Evolutionary conservation across 768 basidiomycete genomes (phyloP).

Genomic region (Krasilnikovozyma curviuscula): DNA sequence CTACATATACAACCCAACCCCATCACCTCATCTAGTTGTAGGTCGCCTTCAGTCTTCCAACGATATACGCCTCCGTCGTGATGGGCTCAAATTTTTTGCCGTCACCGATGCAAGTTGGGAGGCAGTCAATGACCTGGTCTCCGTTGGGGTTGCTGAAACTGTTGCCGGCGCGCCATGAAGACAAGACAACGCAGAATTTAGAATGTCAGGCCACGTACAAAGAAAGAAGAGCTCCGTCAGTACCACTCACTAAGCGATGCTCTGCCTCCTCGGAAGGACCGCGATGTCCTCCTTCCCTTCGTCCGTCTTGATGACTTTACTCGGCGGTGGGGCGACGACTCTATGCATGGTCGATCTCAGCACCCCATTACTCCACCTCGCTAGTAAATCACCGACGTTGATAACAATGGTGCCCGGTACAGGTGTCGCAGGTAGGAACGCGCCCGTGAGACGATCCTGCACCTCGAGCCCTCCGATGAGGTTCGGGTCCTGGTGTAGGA

Average conservation of each 20-base stretch:
- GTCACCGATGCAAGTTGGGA: slow-evolving; percentile 41
- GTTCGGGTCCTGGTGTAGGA: slow-evolving; percentile 70
- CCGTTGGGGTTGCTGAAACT: no score
- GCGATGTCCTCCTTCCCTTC: slow-evolving; percentile 37
- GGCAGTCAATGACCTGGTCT: slow-evolving; percentile 44
- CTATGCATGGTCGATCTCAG: slow-evolving; percentile 43
- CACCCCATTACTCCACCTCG: slow-evolving; percentile 25
- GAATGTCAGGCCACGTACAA: neutral
- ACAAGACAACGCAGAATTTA: no score
- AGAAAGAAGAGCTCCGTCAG: neutral
- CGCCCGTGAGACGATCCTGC: slow-evolving; percentile 54
- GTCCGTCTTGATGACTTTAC: slow-evolving; percentile 26
- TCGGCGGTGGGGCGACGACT: slow-evolving; percentile 51
- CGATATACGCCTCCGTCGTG: slow-evolving; percentile 53
- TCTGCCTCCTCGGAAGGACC: slow-evolving; percentile 40
- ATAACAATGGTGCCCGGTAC: slow-evolving; percentile 64
- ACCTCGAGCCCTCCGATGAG: slow-evolving; percentile 64
- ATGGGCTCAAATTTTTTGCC: slow-evolving; percentile 47
- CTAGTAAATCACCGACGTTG: slow-evolving; percentile 59
- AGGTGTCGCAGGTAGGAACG: slow-evolving; percentile 52
- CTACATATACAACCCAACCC: no score
- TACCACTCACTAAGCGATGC: slow-evolving; percentile 42
- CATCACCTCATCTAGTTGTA: no score
- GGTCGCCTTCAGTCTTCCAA: no score
- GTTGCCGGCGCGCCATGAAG: no score